These are phyloP conservation scores for Penicillium sp. DNA, from an alignment of 2,329 filamentous ascomycete species.

Conservation along the genomic window DNA sequence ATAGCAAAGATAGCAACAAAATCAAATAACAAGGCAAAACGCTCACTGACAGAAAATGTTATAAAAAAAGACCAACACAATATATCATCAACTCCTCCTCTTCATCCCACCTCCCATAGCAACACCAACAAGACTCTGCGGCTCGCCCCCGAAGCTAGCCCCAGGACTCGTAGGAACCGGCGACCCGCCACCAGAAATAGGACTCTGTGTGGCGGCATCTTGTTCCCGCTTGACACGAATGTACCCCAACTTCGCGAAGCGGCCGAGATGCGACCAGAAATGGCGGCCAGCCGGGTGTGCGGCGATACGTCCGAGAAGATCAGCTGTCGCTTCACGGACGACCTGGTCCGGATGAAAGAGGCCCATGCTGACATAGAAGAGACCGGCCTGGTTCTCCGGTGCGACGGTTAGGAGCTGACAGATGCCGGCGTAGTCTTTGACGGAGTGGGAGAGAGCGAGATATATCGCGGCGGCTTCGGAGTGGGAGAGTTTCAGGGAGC, in stretches of 20 bases:
- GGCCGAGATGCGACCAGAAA: conserved; percentile 83
- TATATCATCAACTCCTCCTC: conserved; percentile 24
- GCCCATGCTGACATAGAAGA: conserved; percentile 88
- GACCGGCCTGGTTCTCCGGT: conserved; percentile 78
- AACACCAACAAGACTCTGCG: conserved; percentile 37
- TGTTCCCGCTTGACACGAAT: conserved; percentile 70
- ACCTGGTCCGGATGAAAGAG: conserved; percentile 85
- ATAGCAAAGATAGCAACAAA: background rate
- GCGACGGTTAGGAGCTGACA: conserved; percentile 78
- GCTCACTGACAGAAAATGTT: conserved; percentile 3
- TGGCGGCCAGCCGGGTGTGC: conserved; percentile 88
- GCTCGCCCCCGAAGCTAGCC: conserved; percentile 26
- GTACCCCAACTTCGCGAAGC: conserved; percentile 85
- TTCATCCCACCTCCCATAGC: conserved; percentile 29
- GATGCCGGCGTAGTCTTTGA: conserved; percentile 79
- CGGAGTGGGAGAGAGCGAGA: conserved; percentile 69
- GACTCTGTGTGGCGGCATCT: conserved; percentile 30
- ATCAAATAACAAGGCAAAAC: background rate
- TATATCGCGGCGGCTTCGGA: conserved; percentile 81
- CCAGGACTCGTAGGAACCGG: conserved; percentile 11
- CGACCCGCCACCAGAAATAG: conserved; percentile 19
- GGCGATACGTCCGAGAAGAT: conserved; percentile 75
- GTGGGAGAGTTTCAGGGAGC: conserved; percentile 73
- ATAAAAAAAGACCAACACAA: background rate
- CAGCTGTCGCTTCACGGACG: conserved; percentile 73